These are phyloP conservation scores for Blastobotrys illinoisensis DNA, from an alignment of 1,139 yeast genomes.

Conservation along the genomic window DNA sequence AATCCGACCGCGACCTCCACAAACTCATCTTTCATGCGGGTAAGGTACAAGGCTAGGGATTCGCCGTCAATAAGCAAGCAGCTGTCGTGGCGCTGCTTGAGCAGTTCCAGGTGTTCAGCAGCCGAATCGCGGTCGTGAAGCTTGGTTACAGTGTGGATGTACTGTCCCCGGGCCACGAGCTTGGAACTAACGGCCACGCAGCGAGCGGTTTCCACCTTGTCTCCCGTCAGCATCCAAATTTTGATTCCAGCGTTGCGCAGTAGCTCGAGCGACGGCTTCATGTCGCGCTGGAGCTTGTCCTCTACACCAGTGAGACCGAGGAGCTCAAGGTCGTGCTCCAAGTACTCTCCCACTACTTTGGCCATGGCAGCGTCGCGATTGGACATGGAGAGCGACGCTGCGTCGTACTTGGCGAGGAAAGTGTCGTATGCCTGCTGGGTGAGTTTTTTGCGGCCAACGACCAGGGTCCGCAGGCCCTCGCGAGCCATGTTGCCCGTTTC, in stretches of 20 bases:
- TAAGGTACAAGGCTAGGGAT: conserved; percentile 66
- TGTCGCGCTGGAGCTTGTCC: conserved; percentile 86
- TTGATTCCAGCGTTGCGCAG: conserved; percentile 93
- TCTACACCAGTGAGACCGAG: conserved; percentile 96
- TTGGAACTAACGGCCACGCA: conserved; percentile 95
- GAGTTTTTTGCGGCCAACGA: conserved; percentile 76
- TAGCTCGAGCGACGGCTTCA: conserved; percentile 85
- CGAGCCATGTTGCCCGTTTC: conserved; percentile 98
- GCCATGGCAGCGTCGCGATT: conserved; percentile 74
- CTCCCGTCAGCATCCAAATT: conserved; percentile 99
- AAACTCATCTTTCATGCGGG: conserved; percentile 60
- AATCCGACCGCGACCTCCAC: conserved; percentile 67
- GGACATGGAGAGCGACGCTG: conserved; percentile 73
- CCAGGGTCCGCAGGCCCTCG: conserved; percentile 93
- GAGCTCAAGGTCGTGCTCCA: conserved; percentile 81
- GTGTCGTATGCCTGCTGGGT: conserved; percentile 49
- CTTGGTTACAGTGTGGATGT: conserved; percentile 79
- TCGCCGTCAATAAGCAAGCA: conserved; percentile 93
- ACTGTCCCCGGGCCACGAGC: conserved; percentile 88
- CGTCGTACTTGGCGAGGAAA: conserved; percentile 58
- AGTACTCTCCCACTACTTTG: conserved; percentile 55
- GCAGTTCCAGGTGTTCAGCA: conserved; percentile 63
- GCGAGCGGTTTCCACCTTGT: conserved; percentile 95
- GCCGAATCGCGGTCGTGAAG: conserved; percentile 44
- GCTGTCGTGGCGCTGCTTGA: conserved; percentile 60